Evolutionary conservation across 73 alveolate genomes (phyloP).

Genomic region (Durusdinium trenchii): DNA sequence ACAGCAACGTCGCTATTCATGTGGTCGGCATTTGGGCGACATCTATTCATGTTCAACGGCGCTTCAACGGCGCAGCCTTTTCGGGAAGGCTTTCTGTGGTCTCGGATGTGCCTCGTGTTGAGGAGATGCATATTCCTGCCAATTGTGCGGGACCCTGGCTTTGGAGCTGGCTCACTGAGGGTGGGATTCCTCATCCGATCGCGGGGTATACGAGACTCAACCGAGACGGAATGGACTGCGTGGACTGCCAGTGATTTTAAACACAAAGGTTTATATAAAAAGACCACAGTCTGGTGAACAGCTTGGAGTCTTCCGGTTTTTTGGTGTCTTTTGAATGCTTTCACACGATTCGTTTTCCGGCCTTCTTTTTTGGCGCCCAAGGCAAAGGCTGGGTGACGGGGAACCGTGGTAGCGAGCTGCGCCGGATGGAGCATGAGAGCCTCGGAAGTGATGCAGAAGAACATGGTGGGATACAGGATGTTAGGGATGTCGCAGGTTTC

Average conservation of each 20-base stretch:
- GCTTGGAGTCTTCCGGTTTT: not conserved
- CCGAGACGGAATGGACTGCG: no score
- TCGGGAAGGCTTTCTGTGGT: no score
- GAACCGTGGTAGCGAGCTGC: slow-evolving; percentile 92
- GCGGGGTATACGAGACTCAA: no score
- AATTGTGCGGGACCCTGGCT: slow-evolving; percentile 23
- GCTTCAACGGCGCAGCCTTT: not conserved
- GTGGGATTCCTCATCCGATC: no score
- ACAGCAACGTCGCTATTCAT: no score
- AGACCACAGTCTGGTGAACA: not conserved
- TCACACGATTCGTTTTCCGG: no score
- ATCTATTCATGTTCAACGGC: no score
- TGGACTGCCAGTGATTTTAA: no score
- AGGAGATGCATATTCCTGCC: slow-evolving; percentile 94
- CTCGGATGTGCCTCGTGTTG: not conserved
- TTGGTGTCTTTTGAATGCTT: not conserved
- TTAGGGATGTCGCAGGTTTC: not conserved
- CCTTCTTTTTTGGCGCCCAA: not conserved
- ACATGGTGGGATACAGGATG: not conserved
- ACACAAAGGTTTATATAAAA: no score
- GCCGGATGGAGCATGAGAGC: slow-evolving; percentile 94
- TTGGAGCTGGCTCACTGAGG: not conserved
- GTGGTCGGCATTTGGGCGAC: no score
- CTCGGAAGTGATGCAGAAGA: not conserved
- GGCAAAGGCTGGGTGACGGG: slow-evolving; percentile 96